Conservation (phyloP, 441 rosid genomes). For the Erodium texanum region DNA sequence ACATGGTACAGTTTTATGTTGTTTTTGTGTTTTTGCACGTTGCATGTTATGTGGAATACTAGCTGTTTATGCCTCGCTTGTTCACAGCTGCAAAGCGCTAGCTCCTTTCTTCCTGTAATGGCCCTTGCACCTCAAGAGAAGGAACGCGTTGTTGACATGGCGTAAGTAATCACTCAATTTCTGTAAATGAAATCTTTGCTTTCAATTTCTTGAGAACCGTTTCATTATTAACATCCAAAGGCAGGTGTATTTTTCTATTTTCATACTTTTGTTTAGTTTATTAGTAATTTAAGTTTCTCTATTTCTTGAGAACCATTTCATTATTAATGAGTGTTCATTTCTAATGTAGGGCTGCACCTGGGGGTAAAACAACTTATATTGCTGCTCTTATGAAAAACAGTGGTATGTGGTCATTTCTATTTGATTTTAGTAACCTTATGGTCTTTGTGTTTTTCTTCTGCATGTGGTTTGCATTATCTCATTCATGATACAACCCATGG, state of each 20-base stretch:
- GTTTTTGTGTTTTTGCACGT: slow-evolving; percentile 1
- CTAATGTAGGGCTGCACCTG: slow-evolving; percentile 88
- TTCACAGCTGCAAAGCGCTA: slow-evolving; percentile 83
- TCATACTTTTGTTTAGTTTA: not conserved
- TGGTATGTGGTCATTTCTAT: slow-evolving; percentile 41
- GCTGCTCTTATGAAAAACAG: slow-evolving; percentile 92
- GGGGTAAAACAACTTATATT: slow-evolving; percentile 90
- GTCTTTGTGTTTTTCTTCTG: not conserved
- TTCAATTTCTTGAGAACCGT: not conserved
- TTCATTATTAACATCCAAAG: not conserved
- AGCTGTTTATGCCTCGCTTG: slow-evolving; percentile 5
- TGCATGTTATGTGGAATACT: not conserved
- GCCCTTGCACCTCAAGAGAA: slow-evolving; percentile 98
- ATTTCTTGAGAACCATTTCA: too few relatives aligned
- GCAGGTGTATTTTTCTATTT: not conserved
- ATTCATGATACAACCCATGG: not conserved
- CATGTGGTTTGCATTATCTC: not conserved
- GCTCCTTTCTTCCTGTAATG: slow-evolving; percentile 95
- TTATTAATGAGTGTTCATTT: slow-evolving; percentile 16
- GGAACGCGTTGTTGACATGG: slow-evolving; percentile 81
- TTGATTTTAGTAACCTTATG: slow-evolving; percentile 9
- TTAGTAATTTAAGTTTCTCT: too few relatives aligned
- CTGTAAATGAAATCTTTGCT: not conserved
- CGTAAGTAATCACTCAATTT: slow-evolving; percentile 45
- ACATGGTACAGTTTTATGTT: slow-evolving; percentile 42